These are phyloP conservation scores for Pseudopithomyces maydicus DNA, from an alignment of 2,329 filamentous ascomycete genomes.

Conservation along the genomic window DNA sequence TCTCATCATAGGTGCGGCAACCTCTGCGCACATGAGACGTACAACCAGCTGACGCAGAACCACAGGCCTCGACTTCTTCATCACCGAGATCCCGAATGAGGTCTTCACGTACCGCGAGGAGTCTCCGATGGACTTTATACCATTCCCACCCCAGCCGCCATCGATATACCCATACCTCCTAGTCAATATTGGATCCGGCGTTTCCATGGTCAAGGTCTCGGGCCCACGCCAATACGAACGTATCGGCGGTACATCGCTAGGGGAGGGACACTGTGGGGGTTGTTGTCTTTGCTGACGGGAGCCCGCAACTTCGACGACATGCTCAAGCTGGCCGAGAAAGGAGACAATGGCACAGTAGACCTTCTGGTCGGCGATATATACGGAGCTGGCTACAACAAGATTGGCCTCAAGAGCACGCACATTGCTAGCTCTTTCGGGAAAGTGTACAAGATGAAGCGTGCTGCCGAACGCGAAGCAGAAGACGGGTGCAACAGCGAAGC, in stretches of 20 bases:
- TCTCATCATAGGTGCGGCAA: slow-evolving; percentile 79
- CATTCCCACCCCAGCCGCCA: slow-evolving; percentile 66
- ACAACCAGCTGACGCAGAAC: slow-evolving; percentile 6
- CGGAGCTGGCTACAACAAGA: slow-evolving; percentile 93
- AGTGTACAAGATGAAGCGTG: slow-evolving; percentile 89
- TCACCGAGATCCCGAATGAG: slow-evolving; percentile 94
- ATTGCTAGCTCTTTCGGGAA: slow-evolving; percentile 98
- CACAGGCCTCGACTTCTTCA: slow-evolving; percentile 94
- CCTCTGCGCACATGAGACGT: not conserved
- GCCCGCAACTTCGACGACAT: slow-evolving; percentile 97
- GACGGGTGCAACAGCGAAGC: slow-evolving; percentile 64
- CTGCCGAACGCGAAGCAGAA: slow-evolving; percentile 79
- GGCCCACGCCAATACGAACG: slow-evolving; percentile 85
- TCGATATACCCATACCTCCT: slow-evolving; percentile 91
- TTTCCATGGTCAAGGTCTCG: slow-evolving; percentile 96
- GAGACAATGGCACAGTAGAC: slow-evolving; percentile 92
- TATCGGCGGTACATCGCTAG: slow-evolving; percentile 92
- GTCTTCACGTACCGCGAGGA: slow-evolving; percentile 90
- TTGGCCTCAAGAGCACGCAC: slow-evolving; percentile 91
- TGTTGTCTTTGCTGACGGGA: slow-evolving; percentile 90
- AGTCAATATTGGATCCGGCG: slow-evolving; percentile 96
- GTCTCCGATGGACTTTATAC: slow-evolving; percentile 87
- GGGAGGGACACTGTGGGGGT: slow-evolving; percentile 98
- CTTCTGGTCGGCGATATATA: slow-evolving; percentile 99
- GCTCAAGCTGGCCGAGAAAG: slow-evolving; percentile 86